Evolutionary conservation across 257 asterid species (phyloP), one percentile per base, ranked within the genome.

Genomic region (Solanum lignicaule): DNA sequence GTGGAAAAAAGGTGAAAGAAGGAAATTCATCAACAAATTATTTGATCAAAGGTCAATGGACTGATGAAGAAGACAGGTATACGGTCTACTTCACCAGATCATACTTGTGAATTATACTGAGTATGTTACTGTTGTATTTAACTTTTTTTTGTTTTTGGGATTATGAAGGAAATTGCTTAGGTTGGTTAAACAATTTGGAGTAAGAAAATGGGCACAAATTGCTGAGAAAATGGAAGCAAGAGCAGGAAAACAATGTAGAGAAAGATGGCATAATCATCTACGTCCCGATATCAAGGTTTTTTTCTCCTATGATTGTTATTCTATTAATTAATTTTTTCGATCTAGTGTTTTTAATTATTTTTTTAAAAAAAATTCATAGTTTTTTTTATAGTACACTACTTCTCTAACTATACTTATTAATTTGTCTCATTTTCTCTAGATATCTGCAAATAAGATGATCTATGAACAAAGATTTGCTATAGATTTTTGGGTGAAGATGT

Each of bases 191-290:
- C 91, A 90, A 69, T 92, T 91, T 88, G 98, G 98, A 69, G 92
- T 90, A 41, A 89, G 90, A 90, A 92, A 94, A 89, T 95, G 98
- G 98, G 89, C 98, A 18, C 79, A 91, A 46, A 93, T 95, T 25
- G 97, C 98, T 86, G 92, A 92, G 90, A 89, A 90, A 91, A 93
- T 95, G 46, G 89, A 86, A 0, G 96, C 96, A 23, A 94, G 97
- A 87, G 90, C 90, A 27, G 98, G 98, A 87, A 95, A 95, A 92
- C 98, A 95, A 83, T 95, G 98, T 85, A 91, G 98, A 87, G 98
- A 95, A 83, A 92, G 98, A 89, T 95, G 98, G 98, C 93, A 93
- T 83, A 95, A 95, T 89, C 98, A 95, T 93, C 92, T 95, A 73
- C 93, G 93, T 84, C 97, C 98, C 13, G 87, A 94, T 88, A 93